Base-by-base conservation (phyloP, 768 basidiomycete genomes). In the Thelephora aurantiotincta region DNA sequence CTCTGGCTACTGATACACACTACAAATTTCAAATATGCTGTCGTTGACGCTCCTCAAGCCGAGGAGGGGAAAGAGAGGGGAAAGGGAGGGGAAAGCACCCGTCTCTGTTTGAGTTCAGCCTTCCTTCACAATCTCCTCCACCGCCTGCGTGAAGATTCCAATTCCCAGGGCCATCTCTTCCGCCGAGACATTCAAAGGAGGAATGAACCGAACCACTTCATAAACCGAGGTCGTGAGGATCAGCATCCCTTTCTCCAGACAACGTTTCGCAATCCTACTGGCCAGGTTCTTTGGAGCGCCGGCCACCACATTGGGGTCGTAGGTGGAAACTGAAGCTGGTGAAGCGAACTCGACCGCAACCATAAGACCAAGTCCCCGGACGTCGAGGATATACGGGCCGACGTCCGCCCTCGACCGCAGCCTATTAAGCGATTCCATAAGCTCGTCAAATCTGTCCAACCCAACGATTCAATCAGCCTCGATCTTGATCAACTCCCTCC, bases 341-440 rank as follows among this genome's bases (percentile, higher is more conserved):
- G 79, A 77, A 1, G 74, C 74, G 55, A 87, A 87, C 61, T 87
- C 85, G 46, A 89, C 73, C 2, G 74, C 90, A 47, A 88, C 71
- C 93, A 96, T 97, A 50, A 98, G 69, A 0, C 94, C 94, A 14
- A 70, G 66, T 0, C 94, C 94, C 35, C 94, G 82, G 22, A 97
- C 75, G 59, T 97, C 93, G 43, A 88, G 69, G 54, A 98, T 80
- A 56, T 75, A 64, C 1, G 74, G 68, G 2, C 58, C 59, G 43
- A 87, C 58, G 33, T 60, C 60, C 2, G 77, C 66, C 52, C 78
- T 71, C n/a, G 67, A 53, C 47, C 73, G 72, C 16, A 96, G 64
- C 16, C 60, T 67, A 36, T 75, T 60, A 12, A 97, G 70, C 19
- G 70, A 67, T 0, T 59, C 57, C 51, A 91, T 76, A 14, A 97